Evolutionary conservation across 352 stramenopile genomes (phyloP).

Genomic region (Phytophthora multivora): DNA sequence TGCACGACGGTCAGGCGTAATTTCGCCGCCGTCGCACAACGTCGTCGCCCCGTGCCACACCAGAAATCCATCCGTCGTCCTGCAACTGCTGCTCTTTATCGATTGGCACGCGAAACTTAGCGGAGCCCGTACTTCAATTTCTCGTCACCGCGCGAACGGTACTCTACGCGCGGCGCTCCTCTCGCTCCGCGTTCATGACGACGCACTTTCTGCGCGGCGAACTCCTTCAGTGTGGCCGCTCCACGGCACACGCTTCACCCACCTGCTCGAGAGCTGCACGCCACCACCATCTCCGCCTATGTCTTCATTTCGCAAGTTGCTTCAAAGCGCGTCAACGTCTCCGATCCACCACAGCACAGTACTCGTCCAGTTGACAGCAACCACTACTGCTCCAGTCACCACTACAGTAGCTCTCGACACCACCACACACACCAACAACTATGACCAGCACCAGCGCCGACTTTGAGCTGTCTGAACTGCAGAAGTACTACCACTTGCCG

Average conservation of each 20-base stretch:
- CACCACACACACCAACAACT: conserved; percentile 1
- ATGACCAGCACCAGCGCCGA: conserved; percentile 65
- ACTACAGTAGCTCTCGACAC: not conserved
- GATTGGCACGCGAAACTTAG: conserved; percentile 40
- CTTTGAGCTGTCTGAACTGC: conserved; percentile 81
- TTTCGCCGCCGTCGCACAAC: conserved; percentile 24
- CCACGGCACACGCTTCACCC: conserved; percentile 20
- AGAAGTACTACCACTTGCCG: conserved; percentile 87
- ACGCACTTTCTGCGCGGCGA: conserved; percentile 33
- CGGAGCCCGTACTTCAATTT: conserved; percentile 34
- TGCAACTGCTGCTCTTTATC: conserved; percentile 31
- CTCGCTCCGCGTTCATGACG: conserved; percentile 12
- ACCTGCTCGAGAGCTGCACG: conserved; percentile 31
- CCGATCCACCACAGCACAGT: not conserved
- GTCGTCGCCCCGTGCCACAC: conserved; percentile 22
- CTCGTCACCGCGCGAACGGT: conserved; percentile 26
- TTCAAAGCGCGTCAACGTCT: conserved; percentile 26
- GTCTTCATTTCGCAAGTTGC: conserved; percentile 45
- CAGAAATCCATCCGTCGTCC: conserved; percentile 17
- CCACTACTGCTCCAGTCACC: not conserved
- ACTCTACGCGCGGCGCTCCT: conserved; percentile 29
- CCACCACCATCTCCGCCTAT: conserved; percentile 15
- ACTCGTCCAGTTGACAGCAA: not conserved
- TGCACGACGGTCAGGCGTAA: conserved; percentile 12
- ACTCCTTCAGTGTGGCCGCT: conserved; percentile 14